A percentile compares a stretch with the other conserved stretches of the same genome.
Evolutionary conservation across 768 basidiomycete species (phyloP).

Genomic region (Symmetrospora coprosmae): DNA sequence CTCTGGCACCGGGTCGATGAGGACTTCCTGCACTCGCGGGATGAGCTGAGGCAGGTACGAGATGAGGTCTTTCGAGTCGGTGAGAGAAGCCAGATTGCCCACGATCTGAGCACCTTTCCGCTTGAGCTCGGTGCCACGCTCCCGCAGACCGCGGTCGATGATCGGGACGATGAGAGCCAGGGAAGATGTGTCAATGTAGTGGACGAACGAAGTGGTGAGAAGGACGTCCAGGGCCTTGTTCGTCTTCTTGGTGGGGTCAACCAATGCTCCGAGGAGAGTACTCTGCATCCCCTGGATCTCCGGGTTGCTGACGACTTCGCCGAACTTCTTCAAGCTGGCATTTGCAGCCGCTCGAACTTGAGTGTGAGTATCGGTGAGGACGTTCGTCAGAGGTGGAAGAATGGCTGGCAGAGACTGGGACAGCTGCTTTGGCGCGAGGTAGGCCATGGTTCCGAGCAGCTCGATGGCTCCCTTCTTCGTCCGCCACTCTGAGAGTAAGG

Average conservation of each 20-base stretch:
- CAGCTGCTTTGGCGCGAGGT: slow-evolving; percentile 86
- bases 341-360: slow-evolving; percentile 88
- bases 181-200: slow-evolving; percentile 94
- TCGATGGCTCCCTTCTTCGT: slow-evolving; percentile 93
- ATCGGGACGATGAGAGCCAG: slow-evolving; percentile 88
- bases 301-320: slow-evolving; percentile 94
- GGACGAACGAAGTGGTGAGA: slow-evolving; percentile 87
- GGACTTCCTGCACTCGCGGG: slow-evolving; percentile 77
- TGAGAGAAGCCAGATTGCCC: slow-evolving; percentile 84
- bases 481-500: slow-evolving; percentile 53
- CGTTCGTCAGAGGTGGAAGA: slow-evolving; percentile 85
- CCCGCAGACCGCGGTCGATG: slow-evolving; percentile 76
- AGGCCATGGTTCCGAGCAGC: slow-evolving; percentile 93
- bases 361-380: slow-evolving; percentile 90
- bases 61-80: slow-evolving; percentile 79
- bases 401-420: slow-evolving; percentile 89
- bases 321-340: slow-evolving; percentile 89
- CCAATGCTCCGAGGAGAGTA: slow-evolving; percentile 78
- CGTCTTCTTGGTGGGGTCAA: slow-evolving; percentile 77
- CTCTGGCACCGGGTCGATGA: slow-evolving; percentile 94
- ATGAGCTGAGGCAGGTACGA: slow-evolving; percentile 80
- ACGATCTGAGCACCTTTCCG: slow-evolving; percentile 92
- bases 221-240: slow-evolving; percentile 67
- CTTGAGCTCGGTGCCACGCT: slow-evolving; percentile 85
- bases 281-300: slow-evolving; percentile 86